These are phyloP conservation scores for Trifolium pratense DNA, from an alignment of 306 rosid genomes.

Conservation along the genomic window DNA sequence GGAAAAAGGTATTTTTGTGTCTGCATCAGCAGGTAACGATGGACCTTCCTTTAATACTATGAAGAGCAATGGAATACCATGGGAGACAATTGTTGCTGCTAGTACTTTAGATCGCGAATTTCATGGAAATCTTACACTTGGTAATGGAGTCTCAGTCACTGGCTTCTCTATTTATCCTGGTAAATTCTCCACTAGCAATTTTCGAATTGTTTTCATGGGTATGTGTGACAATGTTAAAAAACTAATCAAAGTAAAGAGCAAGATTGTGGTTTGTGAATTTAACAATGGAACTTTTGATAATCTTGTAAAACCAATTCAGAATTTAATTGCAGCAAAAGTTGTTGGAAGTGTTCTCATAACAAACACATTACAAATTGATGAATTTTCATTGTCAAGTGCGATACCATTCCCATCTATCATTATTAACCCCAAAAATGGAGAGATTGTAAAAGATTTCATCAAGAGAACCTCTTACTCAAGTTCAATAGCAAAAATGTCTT, in stretches of 20 bases:
- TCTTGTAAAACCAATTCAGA: too few relatives aligned
- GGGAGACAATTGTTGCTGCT: slow-evolving; percentile 82
- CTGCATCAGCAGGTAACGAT: slow-evolving; percentile 69
- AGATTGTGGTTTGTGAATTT: too few relatives aligned
- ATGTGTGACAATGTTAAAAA: too few relatives aligned
- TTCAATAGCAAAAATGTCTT: slow-evolving; percentile 55
- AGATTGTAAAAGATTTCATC: slow-evolving; percentile 54
- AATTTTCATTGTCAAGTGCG: neutral
- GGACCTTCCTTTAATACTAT: slow-evolving; percentile 54
- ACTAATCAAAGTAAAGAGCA: too few relatives aligned
- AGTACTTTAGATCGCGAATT: slow-evolving; percentile 65
- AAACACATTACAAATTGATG: neutral
- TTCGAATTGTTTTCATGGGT: slow-evolving; percentile 58
- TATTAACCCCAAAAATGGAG: slow-evolving; percentile 46
- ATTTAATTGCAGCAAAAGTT: too few relatives aligned
- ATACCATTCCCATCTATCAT: slow-evolving; percentile 35
- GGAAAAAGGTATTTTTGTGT: slow-evolving; percentile 64
- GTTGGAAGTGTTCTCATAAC: too few relatives aligned
- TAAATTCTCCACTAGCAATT: neutral
- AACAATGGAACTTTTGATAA: too few relatives aligned
- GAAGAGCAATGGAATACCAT: slow-evolving; percentile 81
- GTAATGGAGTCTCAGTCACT: slow-evolving; percentile 43
- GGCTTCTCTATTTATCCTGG: slow-evolving; percentile 60
- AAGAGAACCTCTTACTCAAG: slow-evolving; percentile 6
- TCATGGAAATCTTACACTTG: slow-evolving; percentile 52